Evolutionary conservation across 208 protist species (phyloP).

Genomic region (Wallacemonas sp.): DNA sequence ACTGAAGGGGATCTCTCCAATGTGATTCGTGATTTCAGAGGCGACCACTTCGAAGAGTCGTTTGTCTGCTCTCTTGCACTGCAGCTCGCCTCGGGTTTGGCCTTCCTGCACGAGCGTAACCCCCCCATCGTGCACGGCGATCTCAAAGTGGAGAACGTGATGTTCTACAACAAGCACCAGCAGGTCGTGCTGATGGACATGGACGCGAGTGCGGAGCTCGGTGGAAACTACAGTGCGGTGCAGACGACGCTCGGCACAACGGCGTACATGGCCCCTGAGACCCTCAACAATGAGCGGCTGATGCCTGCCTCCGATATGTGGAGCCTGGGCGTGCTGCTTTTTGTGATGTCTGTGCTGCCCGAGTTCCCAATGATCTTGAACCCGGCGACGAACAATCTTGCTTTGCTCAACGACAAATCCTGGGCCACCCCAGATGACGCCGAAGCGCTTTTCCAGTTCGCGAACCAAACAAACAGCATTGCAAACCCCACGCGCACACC

Average conservation of each 20-base stretch:
- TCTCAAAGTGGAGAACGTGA: slow-evolving; percentile 77
- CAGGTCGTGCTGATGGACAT: slow-evolving; percentile 81
- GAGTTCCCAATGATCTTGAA: slow-evolving; percentile 77
- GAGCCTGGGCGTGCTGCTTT: slow-evolving; percentile 77
- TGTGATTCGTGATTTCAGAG: slow-evolving; percentile 43
- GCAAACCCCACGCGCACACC: slow-evolving; percentile 10
- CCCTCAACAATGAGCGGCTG: slow-evolving; percentile 46
- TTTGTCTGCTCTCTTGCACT: slow-evolving; percentile 59
- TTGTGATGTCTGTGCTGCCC: slow-evolving; percentile 70
- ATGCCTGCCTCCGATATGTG: slow-evolving; percentile 84
- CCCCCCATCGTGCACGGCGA: slow-evolving; percentile 83
- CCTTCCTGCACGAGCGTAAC: slow-evolving; percentile 74
- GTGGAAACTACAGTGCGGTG: slow-evolving; percentile 27
- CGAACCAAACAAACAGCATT: slow-evolving; percentile 19
- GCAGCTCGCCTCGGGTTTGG: slow-evolving; percentile 54
- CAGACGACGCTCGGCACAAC: slow-evolving; percentile 44
- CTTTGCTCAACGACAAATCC: slow-evolving; percentile 53
- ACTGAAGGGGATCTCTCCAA: slow-evolving; percentile 52
- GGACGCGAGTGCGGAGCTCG: slow-evolving; percentile 62
- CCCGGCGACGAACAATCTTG: slow-evolving; percentile 41
- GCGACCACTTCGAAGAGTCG: slow-evolving; percentile 47
- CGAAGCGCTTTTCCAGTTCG: slow-evolving; percentile 33
- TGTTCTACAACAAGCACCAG: slow-evolving; percentile 53
- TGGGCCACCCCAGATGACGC: slow-evolving; percentile 61
- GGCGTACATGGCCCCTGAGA: slow-evolving; percentile 81